Evolutionary conservation across 768 basidiomycete genomes (phyloP).

Genomic region (Rhodosporidiobolus odoratus): DNA sequence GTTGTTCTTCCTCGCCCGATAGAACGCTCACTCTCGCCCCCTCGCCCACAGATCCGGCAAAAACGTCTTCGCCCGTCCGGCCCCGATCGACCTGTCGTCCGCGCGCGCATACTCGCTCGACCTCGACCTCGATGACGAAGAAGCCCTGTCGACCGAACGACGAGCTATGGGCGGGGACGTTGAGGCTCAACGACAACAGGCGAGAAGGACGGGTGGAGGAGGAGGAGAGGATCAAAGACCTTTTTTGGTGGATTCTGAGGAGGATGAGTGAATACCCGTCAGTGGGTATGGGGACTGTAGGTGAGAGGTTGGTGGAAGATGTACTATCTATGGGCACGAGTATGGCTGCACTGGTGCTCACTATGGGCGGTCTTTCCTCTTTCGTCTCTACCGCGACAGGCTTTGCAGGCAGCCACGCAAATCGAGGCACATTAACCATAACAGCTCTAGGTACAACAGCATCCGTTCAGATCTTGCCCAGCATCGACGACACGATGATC

Average conservation of each 20-base stretch:
- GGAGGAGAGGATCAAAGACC: not conserved
- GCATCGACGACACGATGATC: not conserved
- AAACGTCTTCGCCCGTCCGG: slow-evolving; percentile 47
- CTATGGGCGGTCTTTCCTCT: no score
- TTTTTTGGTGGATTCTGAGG: slow-evolving; percentile 23
- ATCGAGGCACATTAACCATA: no score
- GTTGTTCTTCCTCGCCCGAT: no score
- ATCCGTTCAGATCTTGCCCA: not conserved
- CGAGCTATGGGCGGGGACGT: slow-evolving; percentile 32
- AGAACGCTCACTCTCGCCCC: not conserved
- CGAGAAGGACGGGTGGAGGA: not conserved
- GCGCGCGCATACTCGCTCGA: slow-evolving; percentile 49
- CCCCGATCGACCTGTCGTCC: slow-evolving; percentile 49
- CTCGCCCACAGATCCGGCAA: slow-evolving; percentile 50
- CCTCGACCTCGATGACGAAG: slow-evolving; percentile 49
- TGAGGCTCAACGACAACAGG: slow-evolving; percentile 28
- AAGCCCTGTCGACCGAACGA: slow-evolving; percentile 42
- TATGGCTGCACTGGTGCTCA: no score
- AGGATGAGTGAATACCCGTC: slow-evolving; percentile 20
- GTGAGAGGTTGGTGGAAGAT: no score
- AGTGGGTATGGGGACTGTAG: no score
- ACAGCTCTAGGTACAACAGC: not conserved
- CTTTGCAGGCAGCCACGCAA: no score
- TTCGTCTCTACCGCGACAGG: no score
- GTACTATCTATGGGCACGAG: not conserved